Conservation (phyloP, 78 protist genomes). For the Planoprotostelium fungivorum region DNA sequence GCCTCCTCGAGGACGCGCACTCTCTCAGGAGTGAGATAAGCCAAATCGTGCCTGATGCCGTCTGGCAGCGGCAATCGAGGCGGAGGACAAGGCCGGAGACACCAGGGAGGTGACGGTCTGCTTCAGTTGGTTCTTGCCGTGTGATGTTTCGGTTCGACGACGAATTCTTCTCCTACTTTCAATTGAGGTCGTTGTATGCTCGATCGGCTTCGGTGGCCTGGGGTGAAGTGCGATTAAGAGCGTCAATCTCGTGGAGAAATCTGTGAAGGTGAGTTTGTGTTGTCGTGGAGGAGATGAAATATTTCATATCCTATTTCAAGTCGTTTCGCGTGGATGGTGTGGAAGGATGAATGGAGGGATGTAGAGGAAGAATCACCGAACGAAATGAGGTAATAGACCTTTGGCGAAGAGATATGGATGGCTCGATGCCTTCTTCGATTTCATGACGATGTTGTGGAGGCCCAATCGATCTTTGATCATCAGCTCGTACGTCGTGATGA, state of each 20-base stretch:
- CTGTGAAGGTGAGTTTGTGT: not conserved
- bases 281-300: no score
- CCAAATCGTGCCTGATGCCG: not conserved
- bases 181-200: not conserved
- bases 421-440: no score
- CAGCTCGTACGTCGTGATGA: constrained; percentile 87
- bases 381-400: not conserved
- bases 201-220: not conserved
- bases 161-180: not conserved
- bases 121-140: not conserved
- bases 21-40: not conserved
- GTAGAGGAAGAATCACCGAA: not conserved
- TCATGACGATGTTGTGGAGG: no score
- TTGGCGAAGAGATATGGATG: no score
- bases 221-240: not conserved
- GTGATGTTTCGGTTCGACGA: constrained; percentile 5
- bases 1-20: not conserved
- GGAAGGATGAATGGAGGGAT: not conserved
- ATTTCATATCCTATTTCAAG: not conserved
- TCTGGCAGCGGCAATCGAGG: not conserved
- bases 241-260: not conserved
- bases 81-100: not conserved
- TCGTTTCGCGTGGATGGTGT: not conserved
- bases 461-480: constrained; percentile 56
- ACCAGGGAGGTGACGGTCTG: constrained; percentile 6